Base-by-base conservation (phyloP, 176 grass and related monocot species). In the Avena eriantha region DNA sequence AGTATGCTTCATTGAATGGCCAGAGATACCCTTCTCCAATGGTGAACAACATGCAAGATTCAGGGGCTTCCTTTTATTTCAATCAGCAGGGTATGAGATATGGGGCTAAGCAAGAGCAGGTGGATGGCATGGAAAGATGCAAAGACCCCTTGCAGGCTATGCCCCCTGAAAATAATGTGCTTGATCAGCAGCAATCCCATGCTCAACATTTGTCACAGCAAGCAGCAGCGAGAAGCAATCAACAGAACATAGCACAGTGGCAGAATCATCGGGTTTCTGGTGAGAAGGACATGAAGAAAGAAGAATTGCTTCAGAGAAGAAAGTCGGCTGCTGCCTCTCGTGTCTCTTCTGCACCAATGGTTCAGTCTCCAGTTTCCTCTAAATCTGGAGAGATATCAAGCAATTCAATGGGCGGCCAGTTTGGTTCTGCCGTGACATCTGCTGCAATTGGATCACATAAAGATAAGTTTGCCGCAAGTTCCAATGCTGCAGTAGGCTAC, bases 341-440 rank as follows among this genome's bases (percentile, higher is more conserved):
- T 61, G 97, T 90, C 43, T 86, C 94, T 35, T 93, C 94, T 83
- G 89, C 68, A 47, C 81, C 84, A 73, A 91, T 93, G 89, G 91
- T 93, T 78, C 97, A 97, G 39, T 96, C 94, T 86, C 97, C 94
- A 29, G 92, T 99, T 41, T 99, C 97, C 80, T 99, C 97, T 9
- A 94, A 92, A 92, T 99, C 97, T 60, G 94, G 97, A 74, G 96
- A 98, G 82, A 89, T 95, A 73, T 98, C 96, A 68, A 94, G 94
- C 90, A 91, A 85, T 87, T 98, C 96, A 36, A 91, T 95, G 76
- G 92, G 96, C 49, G 96, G 90, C 24, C 96, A 98, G 84, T 96
- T 96, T 82, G 85, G 90, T 73, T 77, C 90, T 80, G 83, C 89
- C 76, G 91, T 86, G 64, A 89, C 93, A 84, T 91, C 90, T 83